Conservation (phyloP, 306 rosid genomes). For the Cucurbita moschata region DNA sequence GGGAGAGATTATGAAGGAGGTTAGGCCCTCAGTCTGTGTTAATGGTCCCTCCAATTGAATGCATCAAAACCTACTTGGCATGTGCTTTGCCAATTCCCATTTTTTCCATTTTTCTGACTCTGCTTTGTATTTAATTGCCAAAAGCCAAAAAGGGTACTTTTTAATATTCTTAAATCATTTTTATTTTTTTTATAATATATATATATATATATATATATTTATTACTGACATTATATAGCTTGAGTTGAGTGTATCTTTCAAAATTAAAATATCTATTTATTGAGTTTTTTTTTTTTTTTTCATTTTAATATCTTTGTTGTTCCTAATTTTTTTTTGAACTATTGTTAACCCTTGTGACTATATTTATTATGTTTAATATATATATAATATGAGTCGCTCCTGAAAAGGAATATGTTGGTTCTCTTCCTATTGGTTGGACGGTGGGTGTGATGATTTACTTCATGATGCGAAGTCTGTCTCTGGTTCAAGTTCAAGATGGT, state of each 20-base stretch:
- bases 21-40: neutral
- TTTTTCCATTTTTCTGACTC: neutral
- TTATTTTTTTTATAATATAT: neutral
- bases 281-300: too few species aligned
- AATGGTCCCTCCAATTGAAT: slow-evolving; percentile 11
- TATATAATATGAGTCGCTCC: too few species aligned
- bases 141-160: slow-evolving; percentile 6
- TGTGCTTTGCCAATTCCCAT: slow-evolving; percentile 7
- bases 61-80: slow-evolving; percentile 10
- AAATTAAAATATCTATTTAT: neutral
- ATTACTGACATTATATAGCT: neutral
- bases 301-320: too few species aligned
- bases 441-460: too few species aligned
- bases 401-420: too few species aligned
- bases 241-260: neutral
- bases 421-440: too few species aligned
- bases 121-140: neutral
- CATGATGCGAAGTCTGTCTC: too few species aligned
- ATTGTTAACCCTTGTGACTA: too few species aligned
- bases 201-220: neutral
- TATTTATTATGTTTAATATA: too few species aligned
- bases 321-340: too few species aligned
- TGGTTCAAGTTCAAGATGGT: too few species aligned
- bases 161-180: neutral
- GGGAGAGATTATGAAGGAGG: neutral